Conservation (phyloP, 2,329 filamentous ascomycete species). For the Calonectria pteridis region DNA sequence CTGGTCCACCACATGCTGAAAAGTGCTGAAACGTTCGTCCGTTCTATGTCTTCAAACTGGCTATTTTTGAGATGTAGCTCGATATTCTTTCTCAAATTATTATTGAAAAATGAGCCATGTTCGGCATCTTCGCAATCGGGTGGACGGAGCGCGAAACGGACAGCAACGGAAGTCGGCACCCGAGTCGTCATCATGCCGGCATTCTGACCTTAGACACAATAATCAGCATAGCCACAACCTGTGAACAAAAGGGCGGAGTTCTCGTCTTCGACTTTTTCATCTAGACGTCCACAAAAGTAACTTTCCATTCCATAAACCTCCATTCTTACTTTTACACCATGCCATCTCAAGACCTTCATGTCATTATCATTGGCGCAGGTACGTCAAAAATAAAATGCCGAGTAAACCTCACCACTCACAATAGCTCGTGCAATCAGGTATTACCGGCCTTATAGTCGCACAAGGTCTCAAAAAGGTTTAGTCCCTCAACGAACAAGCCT, state of each 20-base stretch:
- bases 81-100: background rate
- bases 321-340: slow-evolving; percentile 17
- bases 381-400: background rate
- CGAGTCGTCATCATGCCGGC: slow-evolving; percentile 4
- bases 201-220: too few species aligned
- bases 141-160: slow-evolving; percentile 34
- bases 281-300: background rate
- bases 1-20: slow-evolving; percentile 6
- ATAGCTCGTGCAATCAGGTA: slow-evolving; percentile 15
- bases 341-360: slow-evolving; percentile 30
- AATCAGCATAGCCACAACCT: background rate
- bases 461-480: slow-evolving; percentile 35
- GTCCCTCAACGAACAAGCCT: too few species aligned
- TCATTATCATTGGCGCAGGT: slow-evolving; percentile 38
- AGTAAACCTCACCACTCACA: background rate
- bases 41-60: background rate
- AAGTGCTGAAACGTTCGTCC: background rate
- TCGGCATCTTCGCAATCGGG: background rate
- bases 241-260: background rate
- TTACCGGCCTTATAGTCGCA: slow-evolving; percentile 35
- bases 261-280: background rate
- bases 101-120: background rate
- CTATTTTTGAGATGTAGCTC: background rate
- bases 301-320: too few species aligned
- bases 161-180: slow-evolving; percentile 30